Base-by-base conservation (phyloP, 306 rosid species). In the Morella rubra region DNA sequence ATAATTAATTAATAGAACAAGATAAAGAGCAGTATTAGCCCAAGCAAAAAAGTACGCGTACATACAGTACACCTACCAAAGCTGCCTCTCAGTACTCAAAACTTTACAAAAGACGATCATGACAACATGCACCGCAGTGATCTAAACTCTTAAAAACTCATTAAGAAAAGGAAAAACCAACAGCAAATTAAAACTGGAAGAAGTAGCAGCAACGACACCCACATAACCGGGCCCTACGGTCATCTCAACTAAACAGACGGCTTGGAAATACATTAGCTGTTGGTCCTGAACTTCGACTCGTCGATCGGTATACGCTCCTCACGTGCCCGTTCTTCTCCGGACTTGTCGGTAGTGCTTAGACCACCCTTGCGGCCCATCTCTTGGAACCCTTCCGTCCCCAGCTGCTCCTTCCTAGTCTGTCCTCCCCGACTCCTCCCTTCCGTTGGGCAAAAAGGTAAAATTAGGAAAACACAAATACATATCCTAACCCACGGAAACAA, bases 331-430 rank as follows among this genome's bases (percentile, higher is more conserved):
- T 87, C 87, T 60, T 40, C 90, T 52, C 85, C 92, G 15, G 89
- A 80, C 75, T 73, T 88, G 20, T 87, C 89, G 81, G 44, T 76
- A 20, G 91, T 83, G 84, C 87, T 85, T 4, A 89, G 87, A 0
- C 97, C 93, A 8, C 96, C 97, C 70, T 88, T 90, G 50, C 86
- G 85, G 0, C 93, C 95, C 97, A 91, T 91, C 75, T 91, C 89
- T 73, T 82, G 79, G 50, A 79, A 79, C 49, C 88, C 86, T 71
- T 86, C 86, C 52, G 51, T 79, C 8, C 92, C 94, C 55, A 87
- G 80, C 76, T 87, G 92, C 42, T 91, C 88, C 82, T 71, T 91
- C 83, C 89, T 81, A 7, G 90, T 83, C 67, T 85, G 86, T 61
- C 94, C 97, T 80, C 91, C 94, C 59, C 77, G 81, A 13, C 78